Base-by-base conservation (phyloP, 805 yeast species). In the Jamesozyma piceae region DNA sequence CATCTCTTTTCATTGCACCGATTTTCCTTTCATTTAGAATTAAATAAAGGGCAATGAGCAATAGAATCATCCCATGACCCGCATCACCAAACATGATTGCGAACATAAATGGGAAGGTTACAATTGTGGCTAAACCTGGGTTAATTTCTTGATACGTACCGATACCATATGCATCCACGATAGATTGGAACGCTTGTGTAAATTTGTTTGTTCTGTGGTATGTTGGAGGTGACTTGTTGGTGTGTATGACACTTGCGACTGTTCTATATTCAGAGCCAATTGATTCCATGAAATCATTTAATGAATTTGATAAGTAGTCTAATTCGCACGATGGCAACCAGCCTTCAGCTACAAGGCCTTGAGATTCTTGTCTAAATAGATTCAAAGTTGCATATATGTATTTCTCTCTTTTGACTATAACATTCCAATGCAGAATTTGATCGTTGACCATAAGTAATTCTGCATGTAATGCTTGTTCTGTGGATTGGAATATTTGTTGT, bases 1-100 rank as follows among this genome's bases (percentile, higher is more conserved):
- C 98, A 58, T 87, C 97, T 56, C 89, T 74, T 55, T 81, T 75
- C 71, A 79, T 73, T 38, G 70, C 71, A 20, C 74, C 80, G 41
- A 92, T 74, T 49, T 74, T 71, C 48, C 71, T 73, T 64, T 92
- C 98, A 59, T 82, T 80, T 39, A 78, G 49, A 10, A 92, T 88
- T 49, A 92, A 68, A 26, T 67, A 64, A 41, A 77, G 65, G 1
- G 94, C 95, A 15, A 87, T 85, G 43, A 82, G 63, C 42, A 82
- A 74, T 63, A 92, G 69, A 38, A 92, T 75, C 46, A 88, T 74
- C 5, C 98, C 98, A 68, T 92, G 98, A 14, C 98, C 98, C 45
- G 89, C 62, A 69, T 92, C 98, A 71, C 98, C 98, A 71, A 92
- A 92, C 98, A 92, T 92, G 55, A 92, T 82, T 24, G 98, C 97